These are phyloP conservation scores for Tetrapisispora phaffii DNA, from an alignment of 805 yeast species.

Conservation along the genomic window DNA sequence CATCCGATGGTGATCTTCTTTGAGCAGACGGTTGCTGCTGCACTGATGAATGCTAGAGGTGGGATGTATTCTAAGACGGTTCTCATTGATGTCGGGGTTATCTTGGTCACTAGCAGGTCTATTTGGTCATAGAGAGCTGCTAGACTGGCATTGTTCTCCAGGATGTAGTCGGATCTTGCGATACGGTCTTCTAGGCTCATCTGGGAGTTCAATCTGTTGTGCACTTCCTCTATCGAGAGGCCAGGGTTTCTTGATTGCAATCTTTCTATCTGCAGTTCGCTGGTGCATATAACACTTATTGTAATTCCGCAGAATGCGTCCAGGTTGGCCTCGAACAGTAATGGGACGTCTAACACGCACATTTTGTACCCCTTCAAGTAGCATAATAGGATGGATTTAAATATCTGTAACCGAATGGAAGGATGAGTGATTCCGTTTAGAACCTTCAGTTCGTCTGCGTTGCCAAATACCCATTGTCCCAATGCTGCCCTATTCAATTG, in stretches of 20 bases:
- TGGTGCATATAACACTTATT: slow-evolving; percentile 56
- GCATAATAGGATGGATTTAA: slow-evolving; percentile 41
- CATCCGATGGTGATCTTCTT: slow-evolving; percentile 10
- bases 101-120: slow-evolving; percentile 30
- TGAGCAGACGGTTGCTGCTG: slow-evolving; percentile 21
- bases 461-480: slow-evolving; percentile 70
- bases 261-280: slow-evolving; percentile 51
- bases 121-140: slow-evolving; percentile 37
- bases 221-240: slow-evolving; percentile 54
- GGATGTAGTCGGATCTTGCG: slow-evolving; percentile 49
- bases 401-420: slow-evolving; percentile 58
- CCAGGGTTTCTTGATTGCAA: slow-evolving; percentile 59
- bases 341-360: slow-evolving; percentile 81
- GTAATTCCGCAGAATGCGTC: slow-evolving; percentile 62
- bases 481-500: slow-evolving; percentile 55
- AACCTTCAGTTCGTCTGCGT: slow-evolving; percentile 44
- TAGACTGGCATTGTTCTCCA: slow-evolving; percentile 49
- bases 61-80: slow-evolving; percentile 33
- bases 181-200: slow-evolving; percentile 54
- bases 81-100: slow-evolving; percentile 32
- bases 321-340: slow-evolving; percentile 72
- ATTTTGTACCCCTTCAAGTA: slow-evolving; percentile 51
- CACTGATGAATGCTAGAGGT: slow-evolving; percentile 32
- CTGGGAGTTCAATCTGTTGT: slow-evolving; percentile 65
- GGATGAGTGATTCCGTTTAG: slow-evolving; percentile 83